These are phyloP conservation scores for Kandelia obovata DNA, from an alignment of 345 rosid genomes.

Conservation along the genomic window DNA sequence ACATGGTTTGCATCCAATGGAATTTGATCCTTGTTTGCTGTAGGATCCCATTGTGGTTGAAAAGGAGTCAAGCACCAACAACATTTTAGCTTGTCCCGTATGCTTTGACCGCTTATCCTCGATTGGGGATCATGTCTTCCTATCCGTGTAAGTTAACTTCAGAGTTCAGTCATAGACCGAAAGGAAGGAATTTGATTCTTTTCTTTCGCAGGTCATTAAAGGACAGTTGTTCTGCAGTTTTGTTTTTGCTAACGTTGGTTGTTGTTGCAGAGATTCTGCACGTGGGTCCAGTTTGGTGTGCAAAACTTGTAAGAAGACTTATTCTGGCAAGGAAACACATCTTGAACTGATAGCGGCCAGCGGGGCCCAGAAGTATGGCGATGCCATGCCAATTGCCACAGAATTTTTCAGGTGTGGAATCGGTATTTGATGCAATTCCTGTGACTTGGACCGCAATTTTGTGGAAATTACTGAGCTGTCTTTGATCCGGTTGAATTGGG, in stretches of 20 bases:
- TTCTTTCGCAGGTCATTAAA: not conserved
- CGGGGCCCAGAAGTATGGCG: conserved; percentile 47
- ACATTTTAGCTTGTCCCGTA: conserved; percentile 73
- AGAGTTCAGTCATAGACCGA: not conserved
- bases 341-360: conserved; percentile 60
- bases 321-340: conserved; percentile 54
- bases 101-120: conserved; percentile 50
- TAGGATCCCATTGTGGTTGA: conserved; percentile 37
- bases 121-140: conserved; percentile 26
- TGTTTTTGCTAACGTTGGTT: conserved; percentile 11
- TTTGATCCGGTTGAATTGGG: no score
- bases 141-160: conserved; percentile 43
- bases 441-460: no score
- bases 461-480: no score
- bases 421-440: no score
- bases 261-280: conserved; percentile 38
- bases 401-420: conserved; percentile 49
- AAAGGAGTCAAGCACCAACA: conserved; percentile 27
- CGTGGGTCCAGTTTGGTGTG: conserved; percentile 51
- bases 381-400: conserved; percentile 51
- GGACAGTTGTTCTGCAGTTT: not conserved
- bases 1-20: no score
- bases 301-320: conserved; percentile 59
- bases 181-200: not conserved
- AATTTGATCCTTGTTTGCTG: not conserved